A percentile compares a stretch with the other conserved stretches of the same genome.
Evolutionary conservation across 2,329 filamentous ascomycete genomes (phyloP).

Genomic region (Ophiostoma perfectum): DNA sequence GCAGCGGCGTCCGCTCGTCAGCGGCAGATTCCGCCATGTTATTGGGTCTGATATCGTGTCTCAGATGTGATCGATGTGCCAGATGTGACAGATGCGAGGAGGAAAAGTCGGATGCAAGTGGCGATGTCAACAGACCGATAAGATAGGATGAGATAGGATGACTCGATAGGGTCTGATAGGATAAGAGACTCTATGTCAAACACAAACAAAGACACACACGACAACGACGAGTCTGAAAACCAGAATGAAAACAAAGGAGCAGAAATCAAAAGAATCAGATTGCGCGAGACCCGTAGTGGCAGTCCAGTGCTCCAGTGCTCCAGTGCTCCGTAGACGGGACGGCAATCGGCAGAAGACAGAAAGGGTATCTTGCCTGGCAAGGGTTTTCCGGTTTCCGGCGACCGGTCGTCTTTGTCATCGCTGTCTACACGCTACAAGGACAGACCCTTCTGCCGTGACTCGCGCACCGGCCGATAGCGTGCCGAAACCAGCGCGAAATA

Average conservation of each 20-base stretch:
- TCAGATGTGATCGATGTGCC: too few species aligned
- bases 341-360: constrained; percentile 1
- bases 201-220: neutral
- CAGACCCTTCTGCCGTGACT: neutral
- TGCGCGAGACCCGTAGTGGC: constrained; percentile 1
- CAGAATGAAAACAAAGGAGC: neutral
- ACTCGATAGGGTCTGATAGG: neutral
- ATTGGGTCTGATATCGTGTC: too few species aligned
- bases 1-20: constrained; percentile 25
- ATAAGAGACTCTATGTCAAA: neutral
- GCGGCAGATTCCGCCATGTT: neutral
- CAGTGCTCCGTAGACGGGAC: constrained; percentile 8
- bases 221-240: neutral
- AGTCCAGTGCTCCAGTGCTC: neutral
- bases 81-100: too few species aligned
- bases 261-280: constrained; percentile 4
- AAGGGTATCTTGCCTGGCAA: neutral
- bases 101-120: neutral
- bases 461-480: constrained; percentile 2
- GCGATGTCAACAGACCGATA: constrained; percentile 1
- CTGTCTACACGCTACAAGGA: neutral
- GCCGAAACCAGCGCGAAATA: neutral
- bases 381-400: neutral
- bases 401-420: neutral
- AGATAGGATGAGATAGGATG: neutral